Percentiles rank a stretch among this genome's conserved stretches.
phyloP scores from a whole-genome alignment of 2,329 filamentous ascomycete species.

The Simplicillium aogashimaense region DNA sequence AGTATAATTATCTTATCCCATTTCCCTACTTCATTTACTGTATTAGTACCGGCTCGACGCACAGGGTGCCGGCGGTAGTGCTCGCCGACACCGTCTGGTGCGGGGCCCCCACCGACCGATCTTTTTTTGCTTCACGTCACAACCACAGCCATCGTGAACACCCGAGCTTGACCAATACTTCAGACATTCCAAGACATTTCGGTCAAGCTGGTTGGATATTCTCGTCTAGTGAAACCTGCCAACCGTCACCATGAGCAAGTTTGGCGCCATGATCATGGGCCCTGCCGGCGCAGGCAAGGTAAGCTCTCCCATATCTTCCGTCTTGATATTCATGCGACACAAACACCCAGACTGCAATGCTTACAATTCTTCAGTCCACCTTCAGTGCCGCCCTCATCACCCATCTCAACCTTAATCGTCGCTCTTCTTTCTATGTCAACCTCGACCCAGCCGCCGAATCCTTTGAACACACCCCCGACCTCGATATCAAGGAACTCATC shows the following conservation, averaged over 20 bases:
- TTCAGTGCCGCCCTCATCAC: conserved; percentile 93
- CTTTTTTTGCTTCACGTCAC: neutral
- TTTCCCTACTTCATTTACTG: no score
- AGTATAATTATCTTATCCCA: no score
- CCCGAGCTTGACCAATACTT: no score
- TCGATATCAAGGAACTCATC: conserved; percentile 93
- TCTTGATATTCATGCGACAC: neutral
- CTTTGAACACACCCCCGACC: conserved; percentile 83
- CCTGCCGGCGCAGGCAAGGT: conserved; percentile 92
- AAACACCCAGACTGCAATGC: neutral
- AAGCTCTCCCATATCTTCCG: conserved; percentile 6
- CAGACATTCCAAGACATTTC: no score
- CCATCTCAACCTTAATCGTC: conserved; percentile 78
- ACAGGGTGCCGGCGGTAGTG: no score
- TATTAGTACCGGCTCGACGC: no score
- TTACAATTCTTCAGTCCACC: conserved; percentile 53
- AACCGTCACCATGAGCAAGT: conserved; percentile 67
- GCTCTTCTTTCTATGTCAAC: conserved; percentile 97
- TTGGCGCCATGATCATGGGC: conserved; percentile 90
- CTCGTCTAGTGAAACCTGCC: neutral
- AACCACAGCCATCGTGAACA: no score
- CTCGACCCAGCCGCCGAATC: conserved; percentile 92
- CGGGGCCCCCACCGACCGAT: neutral
- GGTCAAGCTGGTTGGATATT: neutral
- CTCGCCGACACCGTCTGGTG: neutral